Percentiles rank a stretch among this genome's conserved stretches.
These are phyloP conservation scores for Aphanomyces astaci DNA, from an alignment of 352 stramenopile species.

Conservation along the genomic window DNA sequence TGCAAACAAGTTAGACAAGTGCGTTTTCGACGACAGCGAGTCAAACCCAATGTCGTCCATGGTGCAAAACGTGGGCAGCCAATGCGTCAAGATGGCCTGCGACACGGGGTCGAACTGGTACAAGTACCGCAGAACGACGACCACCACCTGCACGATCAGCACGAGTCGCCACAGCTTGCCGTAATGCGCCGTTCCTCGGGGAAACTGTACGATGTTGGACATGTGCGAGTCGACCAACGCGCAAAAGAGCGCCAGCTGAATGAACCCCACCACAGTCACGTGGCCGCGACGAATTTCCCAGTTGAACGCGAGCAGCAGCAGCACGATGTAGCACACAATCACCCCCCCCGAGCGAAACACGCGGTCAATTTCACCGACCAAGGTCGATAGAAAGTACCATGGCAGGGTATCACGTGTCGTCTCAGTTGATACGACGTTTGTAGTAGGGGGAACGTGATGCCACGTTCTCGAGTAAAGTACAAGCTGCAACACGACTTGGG, in stretches of 20 bases:
- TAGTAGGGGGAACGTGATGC: conserved; percentile 50
- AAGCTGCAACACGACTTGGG: conserved; percentile 77
- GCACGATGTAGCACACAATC: conserved; percentile 57
- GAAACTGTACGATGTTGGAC: conserved; percentile 47
- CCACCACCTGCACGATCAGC: conserved; percentile 55
- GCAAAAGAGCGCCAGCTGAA: conserved; percentile 57
- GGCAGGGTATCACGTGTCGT: too few species aligned
- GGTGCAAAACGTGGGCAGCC: conserved; percentile 74
- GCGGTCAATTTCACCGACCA: conserved; percentile 70
- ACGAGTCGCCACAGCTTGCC: conserved; percentile 72
- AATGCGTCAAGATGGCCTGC: conserved; percentile 45
- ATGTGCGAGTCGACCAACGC: conserved; percentile 66
- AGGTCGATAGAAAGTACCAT: conserved; percentile 55
- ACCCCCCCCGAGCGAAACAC: conserved; percentile 57
- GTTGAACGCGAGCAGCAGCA: conserved; percentile 59
- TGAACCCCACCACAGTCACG: conserved; percentile 53
- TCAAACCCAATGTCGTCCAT: conserved; percentile 66
- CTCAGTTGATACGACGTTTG: too few species aligned
- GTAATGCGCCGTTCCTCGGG: conserved; percentile 56
- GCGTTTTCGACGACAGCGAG: conserved; percentile 32
- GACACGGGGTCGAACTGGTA: conserved; percentile 75
- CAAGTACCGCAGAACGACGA: conserved; percentile 63
- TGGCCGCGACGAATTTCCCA: conserved; percentile 51
- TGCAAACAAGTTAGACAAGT: conserved; percentile 64
- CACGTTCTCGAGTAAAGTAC: conserved; percentile 76